Conservation (phyloP, 208 protist genomes). For the Acanthamoeba rhysodes region DNA sequence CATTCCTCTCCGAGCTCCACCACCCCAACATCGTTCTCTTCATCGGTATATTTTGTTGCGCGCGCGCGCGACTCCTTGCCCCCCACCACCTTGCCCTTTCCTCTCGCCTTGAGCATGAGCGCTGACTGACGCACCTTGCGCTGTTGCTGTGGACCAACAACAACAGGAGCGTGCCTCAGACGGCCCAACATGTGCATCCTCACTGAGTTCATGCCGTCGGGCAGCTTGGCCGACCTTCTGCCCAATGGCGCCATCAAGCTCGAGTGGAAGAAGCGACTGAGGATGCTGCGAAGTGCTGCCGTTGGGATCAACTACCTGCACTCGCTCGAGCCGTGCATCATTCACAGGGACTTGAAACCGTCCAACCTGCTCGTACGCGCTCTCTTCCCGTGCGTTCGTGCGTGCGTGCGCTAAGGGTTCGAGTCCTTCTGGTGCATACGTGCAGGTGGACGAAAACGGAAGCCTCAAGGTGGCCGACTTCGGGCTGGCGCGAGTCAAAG, state of each 20-base stretch:
- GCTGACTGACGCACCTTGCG: too few species aligned
- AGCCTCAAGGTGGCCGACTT: conserved; percentile 86
- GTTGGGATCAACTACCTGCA: neutral
- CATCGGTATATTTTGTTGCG: too few species aligned
- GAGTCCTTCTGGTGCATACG: too few species aligned
- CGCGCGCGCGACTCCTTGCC: too few species aligned
- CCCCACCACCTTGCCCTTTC: neutral
- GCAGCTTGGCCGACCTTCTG: neutral
- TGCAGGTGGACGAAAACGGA: conserved; percentile 77
- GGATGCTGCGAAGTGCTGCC: neutral
- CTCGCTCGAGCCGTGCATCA: conserved; percentile 57
- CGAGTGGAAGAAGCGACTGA: neutral
- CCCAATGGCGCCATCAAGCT: neutral
- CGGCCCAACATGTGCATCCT: conserved; percentile 49
- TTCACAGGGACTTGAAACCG: conserved; percentile 33
- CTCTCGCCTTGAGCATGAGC: too few species aligned
- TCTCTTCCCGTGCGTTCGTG: too few species aligned
- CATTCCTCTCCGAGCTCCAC: conserved; percentile 41
- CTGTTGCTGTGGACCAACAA: too few species aligned
- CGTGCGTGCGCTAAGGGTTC: too few species aligned
- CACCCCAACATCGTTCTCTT: conserved; percentile 75
- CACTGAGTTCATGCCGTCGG: conserved; percentile 17
- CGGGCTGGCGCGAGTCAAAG: conserved; percentile 76
- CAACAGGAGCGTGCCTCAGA: conserved; percentile 7
- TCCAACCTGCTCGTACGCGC: neutral